These are phyloP conservation scores for Akanthomyces muscarius DNA, from an alignment of 2,329 filamentous ascomycete species.

Conservation along the genomic window DNA sequence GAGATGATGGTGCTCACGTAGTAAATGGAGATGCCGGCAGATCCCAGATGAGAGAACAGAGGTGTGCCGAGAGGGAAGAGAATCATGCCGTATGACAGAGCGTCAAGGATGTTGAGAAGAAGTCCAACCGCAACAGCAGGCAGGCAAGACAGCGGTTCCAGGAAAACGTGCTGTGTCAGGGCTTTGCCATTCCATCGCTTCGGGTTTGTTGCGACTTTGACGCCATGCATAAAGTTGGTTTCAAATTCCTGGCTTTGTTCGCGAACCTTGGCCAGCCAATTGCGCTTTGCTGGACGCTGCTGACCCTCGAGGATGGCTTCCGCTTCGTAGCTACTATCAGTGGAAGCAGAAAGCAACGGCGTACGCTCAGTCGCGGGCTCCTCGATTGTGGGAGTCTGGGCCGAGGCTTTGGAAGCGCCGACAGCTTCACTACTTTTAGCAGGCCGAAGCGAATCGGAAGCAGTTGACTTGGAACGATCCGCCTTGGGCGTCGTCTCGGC, in stretches of 20 bases:
- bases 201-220: conserved; percentile 49
- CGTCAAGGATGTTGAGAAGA: conserved; percentile 89
- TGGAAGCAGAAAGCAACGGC: conserved; percentile 41
- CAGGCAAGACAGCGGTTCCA: conserved; percentile 66
- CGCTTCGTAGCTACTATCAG: conserved; percentile 27
- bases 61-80: conserved; percentile 86
- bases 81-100: conserved; percentile 94
- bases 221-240: conserved; percentile 28
- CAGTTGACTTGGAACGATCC: background rate
- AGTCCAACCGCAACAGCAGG: conserved; percentile 86
- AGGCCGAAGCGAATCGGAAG: background rate
- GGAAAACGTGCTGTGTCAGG: conserved; percentile 60
- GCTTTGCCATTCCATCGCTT: conserved; percentile 67
- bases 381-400: conserved; percentile 7
- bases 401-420: background rate
- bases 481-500: conserved; percentile 16
- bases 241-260: conserved; percentile 32
- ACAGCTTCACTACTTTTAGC: conserved; percentile 2
- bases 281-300: conserved; percentile 33
- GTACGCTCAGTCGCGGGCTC: conserved; percentile 39
- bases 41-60: conserved; percentile 79
- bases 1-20: conserved; percentile 96
- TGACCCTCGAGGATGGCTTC: conserved; percentile 48
- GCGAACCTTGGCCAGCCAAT: conserved; percentile 34
- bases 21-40: conserved; percentile 96